Evolutionary conservation across 768 basidiomycete genomes (phyloP).

Genomic region (Rhizopogon rudus): DNA sequence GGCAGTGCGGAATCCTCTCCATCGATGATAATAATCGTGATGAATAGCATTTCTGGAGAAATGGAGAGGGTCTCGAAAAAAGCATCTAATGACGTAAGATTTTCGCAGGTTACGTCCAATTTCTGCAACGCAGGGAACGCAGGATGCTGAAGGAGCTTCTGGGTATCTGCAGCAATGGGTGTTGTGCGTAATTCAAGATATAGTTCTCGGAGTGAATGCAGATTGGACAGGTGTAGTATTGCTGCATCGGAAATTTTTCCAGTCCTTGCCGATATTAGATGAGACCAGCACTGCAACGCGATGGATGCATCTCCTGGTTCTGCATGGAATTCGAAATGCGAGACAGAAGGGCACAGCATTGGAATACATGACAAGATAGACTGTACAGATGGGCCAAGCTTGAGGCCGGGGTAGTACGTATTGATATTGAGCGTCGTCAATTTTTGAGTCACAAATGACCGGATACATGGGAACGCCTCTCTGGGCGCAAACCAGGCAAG

Average conservation of each 20-base stretch:
- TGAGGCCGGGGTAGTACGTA: background rate
- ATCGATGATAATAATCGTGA: background rate
- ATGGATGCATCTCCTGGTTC: background rate
- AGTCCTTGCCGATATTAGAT: background rate
- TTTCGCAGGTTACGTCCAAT: background rate
- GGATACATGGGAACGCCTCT: background rate
- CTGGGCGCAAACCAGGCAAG: background rate
- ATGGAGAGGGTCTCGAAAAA: background rate
- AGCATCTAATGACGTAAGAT: background rate
- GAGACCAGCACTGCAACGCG: background rate
- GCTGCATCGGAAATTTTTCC: background rate
- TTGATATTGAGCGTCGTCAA: background rate
- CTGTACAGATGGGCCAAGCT: background rate
- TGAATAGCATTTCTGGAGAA: background rate
- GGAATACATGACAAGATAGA: background rate
- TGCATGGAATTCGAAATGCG: background rate
- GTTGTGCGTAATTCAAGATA: background rate
- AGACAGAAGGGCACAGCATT: background rate
- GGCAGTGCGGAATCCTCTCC: background rate
- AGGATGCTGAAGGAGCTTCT: background rate
- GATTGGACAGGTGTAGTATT: background rate
- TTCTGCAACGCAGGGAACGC: background rate
- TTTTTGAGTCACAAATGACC: background rate
- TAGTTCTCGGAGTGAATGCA: background rate
- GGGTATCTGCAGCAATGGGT: background rate